These are phyloP conservation scores for Penicillium mononematosum DNA, from an alignment of 495 filamentous ascomycete species.

Conservation along the genomic window DNA sequence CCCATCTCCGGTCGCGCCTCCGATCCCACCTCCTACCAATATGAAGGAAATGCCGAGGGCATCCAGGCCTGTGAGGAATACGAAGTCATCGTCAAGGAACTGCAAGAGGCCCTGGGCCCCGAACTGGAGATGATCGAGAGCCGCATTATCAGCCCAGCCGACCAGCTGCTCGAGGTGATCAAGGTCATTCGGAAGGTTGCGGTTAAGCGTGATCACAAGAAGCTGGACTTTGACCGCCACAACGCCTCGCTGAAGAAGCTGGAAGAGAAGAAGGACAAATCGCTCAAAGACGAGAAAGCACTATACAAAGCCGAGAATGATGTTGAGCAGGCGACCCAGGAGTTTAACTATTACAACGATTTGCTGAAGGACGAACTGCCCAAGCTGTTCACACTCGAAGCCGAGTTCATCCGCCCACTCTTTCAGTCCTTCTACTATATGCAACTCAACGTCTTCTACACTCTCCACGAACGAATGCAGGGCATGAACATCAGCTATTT, in stretches of 20 bases:
- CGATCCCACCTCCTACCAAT: constrained; percentile 78
- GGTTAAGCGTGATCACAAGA: constrained; percentile 92
- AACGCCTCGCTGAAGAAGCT: constrained; percentile 83
- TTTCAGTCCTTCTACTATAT: constrained; percentile 99
- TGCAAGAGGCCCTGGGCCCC: constrained; percentile 82
- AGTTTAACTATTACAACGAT: constrained; percentile 96
- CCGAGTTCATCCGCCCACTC: constrained; percentile 93
- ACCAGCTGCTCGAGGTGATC: constrained; percentile 91
- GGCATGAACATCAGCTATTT: constrained; percentile 96
- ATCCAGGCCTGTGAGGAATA: constrained; percentile 97
- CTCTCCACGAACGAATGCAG: constrained; percentile 97
- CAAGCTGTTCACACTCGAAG: constrained; percentile 86
- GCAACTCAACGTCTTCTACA: constrained; percentile 99
- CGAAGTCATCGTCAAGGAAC: constrained; percentile 82
- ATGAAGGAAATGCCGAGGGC: constrained; percentile 88
- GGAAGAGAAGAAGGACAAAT: constrained; percentile 96
- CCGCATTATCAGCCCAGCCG: constrained; percentile 87
- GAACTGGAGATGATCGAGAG: constrained; percentile 98
- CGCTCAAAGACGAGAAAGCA: constrained; percentile 94
- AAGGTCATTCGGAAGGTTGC: constrained; percentile 90
- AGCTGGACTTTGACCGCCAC: constrained; percentile 92
- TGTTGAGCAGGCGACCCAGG: constrained; percentile 86
- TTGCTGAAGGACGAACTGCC: constrained; percentile 93
- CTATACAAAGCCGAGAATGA: constrained; percentile 94
- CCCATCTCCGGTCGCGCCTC: constrained; percentile 95